Evolutionary conservation across 176 grass and related monocot species (phyloP), one percentile per base, ranked within the genome.

Genomic region (barley (Hordeum vulgare)): DNA sequence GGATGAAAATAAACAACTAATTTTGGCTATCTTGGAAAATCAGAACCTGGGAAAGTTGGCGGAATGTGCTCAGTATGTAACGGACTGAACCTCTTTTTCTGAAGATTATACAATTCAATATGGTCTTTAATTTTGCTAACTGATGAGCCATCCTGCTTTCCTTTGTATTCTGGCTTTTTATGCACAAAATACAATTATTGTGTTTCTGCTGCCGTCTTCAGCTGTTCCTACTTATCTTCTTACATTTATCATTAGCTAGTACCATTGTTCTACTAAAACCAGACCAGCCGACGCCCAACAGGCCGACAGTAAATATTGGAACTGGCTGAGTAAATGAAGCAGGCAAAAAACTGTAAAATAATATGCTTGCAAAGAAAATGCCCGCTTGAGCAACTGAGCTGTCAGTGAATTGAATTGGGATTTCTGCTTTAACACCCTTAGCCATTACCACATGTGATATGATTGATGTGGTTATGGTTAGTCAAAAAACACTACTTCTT

Each of bases 1-100:
- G 84, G 94, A 97, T 83, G 91, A 97, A 74, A 97, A 97, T 69
- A 97, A 97, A 53, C 94, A 94, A 67, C 94, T 97, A 62, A 97
- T 97, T 88, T 88, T 97, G 89, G 94, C 94, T 74, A 97, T 97
- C 65, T 84, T 97, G 86, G 91, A 97, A 82, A 93, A 97, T 69
- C 94, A 97, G 71, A 97, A 97, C 64, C 51, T 97, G 58, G 94
- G 94, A 73, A 97, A 97, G 85, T 71, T 97, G 54, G 90, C 94
- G 59, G 94, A 97, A 86, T 97, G 94, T 88, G 91, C 94, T 83
- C 94, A 97, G 91, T 97, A 91, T 86, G 94, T 83, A 78, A 73
- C 57, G 24, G 18, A 7, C 51, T 80, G 11, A 57, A 79, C 25
- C 35, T 68, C 51, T 79, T 63, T 10, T 75, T 47, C 65, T 28